Conservation (phyloP, 768 basidiomycete genomes). For the Calocera cornea region DNA sequence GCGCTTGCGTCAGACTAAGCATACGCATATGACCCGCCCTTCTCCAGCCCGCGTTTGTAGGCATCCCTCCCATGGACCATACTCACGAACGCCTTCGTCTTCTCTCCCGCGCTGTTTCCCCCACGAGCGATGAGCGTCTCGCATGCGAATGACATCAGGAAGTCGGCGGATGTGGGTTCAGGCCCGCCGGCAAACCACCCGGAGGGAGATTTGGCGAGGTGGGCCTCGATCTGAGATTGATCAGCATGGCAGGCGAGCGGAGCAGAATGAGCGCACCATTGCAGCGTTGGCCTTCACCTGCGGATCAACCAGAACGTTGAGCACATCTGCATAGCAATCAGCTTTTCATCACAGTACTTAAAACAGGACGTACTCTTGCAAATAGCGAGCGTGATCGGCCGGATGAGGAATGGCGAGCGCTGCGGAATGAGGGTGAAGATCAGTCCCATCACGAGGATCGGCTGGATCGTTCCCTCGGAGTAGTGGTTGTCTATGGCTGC, state of each 20-base stretch:
- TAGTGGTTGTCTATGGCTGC: slow-evolving; percentile 27
- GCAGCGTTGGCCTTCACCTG: slow-evolving; percentile 20
- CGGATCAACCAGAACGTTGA: slow-evolving; percentile 17
- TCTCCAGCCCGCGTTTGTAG: slow-evolving; percentile 24
- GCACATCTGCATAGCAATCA: slow-evolving; percentile 2
- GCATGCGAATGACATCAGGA: slow-evolving; percentile 32
- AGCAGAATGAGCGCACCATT: slow-evolving; percentile 16
- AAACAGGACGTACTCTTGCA: not conserved
- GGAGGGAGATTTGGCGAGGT: slow-evolving; percentile 22
- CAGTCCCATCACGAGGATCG: slow-evolving; percentile 27
- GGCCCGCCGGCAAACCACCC: slow-evolving; percentile 29
- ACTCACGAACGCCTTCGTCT: slow-evolving; percentile 28
- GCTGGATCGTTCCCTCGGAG: slow-evolving; percentile 33
- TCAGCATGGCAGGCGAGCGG: not conserved
- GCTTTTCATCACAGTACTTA: not conserved
- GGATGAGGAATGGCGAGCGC: slow-evolving; percentile 27
- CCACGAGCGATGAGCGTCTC: slow-evolving; percentile 20
- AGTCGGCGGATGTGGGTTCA: slow-evolving; percentile 33
- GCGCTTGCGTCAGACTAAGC: too few relatives aligned
- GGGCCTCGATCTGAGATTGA: slow-evolving; percentile 26
- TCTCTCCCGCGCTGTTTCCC: slow-evolving; percentile 22
- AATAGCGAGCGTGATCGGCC: slow-evolving; percentile 17
- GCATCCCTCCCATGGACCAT: slow-evolving; percentile 29
- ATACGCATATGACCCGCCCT: slow-evolving; percentile 18
- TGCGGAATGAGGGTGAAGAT: slow-evolving; percentile 24